These are phyloP conservation scores for Cerrena zonata DNA, from an alignment of 1,284 basidiomycete species.

Conservation along the genomic window DNA sequence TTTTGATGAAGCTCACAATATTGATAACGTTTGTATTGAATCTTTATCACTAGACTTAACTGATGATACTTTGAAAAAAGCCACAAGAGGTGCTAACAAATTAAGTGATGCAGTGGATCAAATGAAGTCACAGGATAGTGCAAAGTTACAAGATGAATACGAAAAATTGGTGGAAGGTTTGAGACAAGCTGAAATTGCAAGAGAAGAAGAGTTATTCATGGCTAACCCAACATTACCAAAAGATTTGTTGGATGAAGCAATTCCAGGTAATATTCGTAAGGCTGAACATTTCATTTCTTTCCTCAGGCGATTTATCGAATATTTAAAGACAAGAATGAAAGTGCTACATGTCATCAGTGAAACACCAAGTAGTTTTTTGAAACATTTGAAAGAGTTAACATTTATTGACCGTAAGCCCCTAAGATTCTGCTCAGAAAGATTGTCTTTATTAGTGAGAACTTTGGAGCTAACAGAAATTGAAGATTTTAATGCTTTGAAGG, in stretches of 20 bases:
- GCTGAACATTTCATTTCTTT: conserved; percentile 99
- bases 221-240: conserved; percentile 92
- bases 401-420: conserved; percentile 97
- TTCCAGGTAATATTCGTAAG: conserved; percentile 97
- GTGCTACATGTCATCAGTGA: conserved; percentile 98
- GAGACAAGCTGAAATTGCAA: conserved; percentile 70
- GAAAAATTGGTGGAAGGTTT: conserved; percentile 92
- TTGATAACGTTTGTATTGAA: conserved; percentile 99
- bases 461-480: conserved; percentile 87
- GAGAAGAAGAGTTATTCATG: conserved; percentile 80
- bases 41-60: conserved; percentile 96
- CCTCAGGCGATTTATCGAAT: conserved; percentile 96
- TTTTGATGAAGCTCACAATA: conserved; percentile 99
- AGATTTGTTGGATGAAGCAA: conserved; percentile 90
- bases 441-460: conserved; percentile 91
- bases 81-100: conserved; percentile 81
- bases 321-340: conserved; percentile 97
- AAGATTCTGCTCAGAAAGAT: conserved; percentile 93
- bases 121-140: conserved; percentile 84
- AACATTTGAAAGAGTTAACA: conserved; percentile 98
- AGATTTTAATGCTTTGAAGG: conserved; percentile 88
- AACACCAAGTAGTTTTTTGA: conserved; percentile 95
- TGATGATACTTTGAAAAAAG: conserved; percentile 96
- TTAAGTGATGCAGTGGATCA: conserved; percentile 93
- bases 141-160: conserved; percentile 95